Evolutionary conservation across 768 basidiomycete genomes (phyloP), one percentile per base, ranked within the genome.

Genomic region (Hericium alpestre): DNA sequence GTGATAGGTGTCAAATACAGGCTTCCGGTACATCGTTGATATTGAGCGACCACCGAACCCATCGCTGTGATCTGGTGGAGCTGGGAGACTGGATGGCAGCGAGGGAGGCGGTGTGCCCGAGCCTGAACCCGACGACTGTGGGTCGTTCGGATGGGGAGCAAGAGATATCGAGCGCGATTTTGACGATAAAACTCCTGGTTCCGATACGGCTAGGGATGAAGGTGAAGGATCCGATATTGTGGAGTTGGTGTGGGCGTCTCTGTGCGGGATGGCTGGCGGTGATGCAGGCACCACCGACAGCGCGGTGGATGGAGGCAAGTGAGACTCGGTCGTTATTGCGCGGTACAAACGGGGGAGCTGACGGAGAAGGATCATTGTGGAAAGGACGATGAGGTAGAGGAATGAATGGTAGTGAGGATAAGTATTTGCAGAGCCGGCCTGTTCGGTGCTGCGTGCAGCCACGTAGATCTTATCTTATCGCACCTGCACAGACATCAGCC

Each of bases 1-100:
- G 2, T 77, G 73, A 69, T 93, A 86, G 1, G 90, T 93, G 64
- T 93, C 78, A 66, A 93, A 93, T 0, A 90, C 90, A 8, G 90
- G 89, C 38, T 76, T 78, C 15, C 79, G 68, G 67, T 87, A 85
- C 13, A 74, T 69, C 1, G 69, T 72, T 53, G 66, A 65, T 1
- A 10, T 53, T 3, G 55, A 54, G 2, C 53, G 22, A 7, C 59
- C 37, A n/a, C 55, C 43, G 7, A 10, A 46, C 12, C 4, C 16
- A 0, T 48, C 25, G 20, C 50, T 46, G 12, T 50, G 52, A 4
- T 51, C 53, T 11, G 58, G 11, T 23, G 59, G 37, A n/a, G 49
- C 51, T n/a, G 62, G 55, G 49, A 53, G 60, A 38, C 13, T 50
- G 38, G 54, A 39, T 10, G 50, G 38, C 15, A 60, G 53, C 47